Evolutionary conservation across 1,139 yeast genomes (phyloP).

Genomic region (Hyphopichia burtonii): DNA sequence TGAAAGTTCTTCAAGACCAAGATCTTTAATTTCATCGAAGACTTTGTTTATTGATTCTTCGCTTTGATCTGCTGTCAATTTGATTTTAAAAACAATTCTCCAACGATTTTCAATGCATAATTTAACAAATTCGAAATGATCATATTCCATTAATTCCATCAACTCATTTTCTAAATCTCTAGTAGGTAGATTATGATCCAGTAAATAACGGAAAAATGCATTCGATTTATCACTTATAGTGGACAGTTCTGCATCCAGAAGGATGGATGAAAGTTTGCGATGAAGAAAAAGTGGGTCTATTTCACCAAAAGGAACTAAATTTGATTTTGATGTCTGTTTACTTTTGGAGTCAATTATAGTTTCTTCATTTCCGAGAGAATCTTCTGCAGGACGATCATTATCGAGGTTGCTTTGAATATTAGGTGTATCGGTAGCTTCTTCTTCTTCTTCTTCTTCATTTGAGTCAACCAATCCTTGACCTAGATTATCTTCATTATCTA

Average conservation of each 20-base stretch:
- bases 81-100: constrained; percentile 54
- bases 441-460: constrained; percentile 16
- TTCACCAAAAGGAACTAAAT: constrained; percentile 15
- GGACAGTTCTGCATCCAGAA: constrained; percentile 14
- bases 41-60: constrained; percentile 31
- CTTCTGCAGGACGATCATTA: constrained; percentile 19
- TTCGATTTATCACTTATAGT: constrained; percentile 14
- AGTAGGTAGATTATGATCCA: constrained; percentile 24
- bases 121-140: constrained; percentile 49
- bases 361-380: constrained; percentile 13
- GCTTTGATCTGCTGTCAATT: constrained; percentile 35
- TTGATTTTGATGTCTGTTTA: constrained; percentile 11
- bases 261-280: constrained; percentile 15
- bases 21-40: constrained; percentile 18
- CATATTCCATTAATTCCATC: constrained; percentile 50
- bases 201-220: constrained; percentile 15
- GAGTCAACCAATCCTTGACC: constrained; percentile 20
- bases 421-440: background rate
- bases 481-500: constrained; percentile 27
- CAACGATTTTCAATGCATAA: constrained; percentile 52
- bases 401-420: background rate
- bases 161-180: constrained; percentile 52
- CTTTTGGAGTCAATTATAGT: constrained; percentile 9
- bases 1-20: constrained; percentile 24
- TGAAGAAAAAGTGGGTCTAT: constrained; percentile 26